Evolutionary conservation across 108 stramenopile species (phyloP).

Genomic region (Aurantiochytrium sp.): DNA sequence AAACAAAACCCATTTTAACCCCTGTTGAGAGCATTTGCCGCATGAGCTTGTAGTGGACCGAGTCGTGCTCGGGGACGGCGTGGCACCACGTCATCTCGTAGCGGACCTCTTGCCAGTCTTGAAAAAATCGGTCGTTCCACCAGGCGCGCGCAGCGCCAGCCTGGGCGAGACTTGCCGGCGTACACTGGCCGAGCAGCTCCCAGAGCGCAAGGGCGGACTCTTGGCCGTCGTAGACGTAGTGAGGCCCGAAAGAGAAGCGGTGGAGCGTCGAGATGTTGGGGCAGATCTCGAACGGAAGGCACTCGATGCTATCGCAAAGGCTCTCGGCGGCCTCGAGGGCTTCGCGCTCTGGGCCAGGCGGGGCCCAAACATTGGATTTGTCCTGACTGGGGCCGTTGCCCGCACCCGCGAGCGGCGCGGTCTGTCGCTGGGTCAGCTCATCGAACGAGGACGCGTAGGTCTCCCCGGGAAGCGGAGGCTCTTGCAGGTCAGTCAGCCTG

Average conservation of each 20-base stretch:
- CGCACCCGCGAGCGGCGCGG: neutral
- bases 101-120: neutral
- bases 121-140: neutral
- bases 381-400: neutral
- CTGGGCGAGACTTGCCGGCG: neutral
- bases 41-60: neutral
- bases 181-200: neutral
- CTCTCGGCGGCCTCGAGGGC: neutral
- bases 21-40: neutral
- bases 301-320: neutral
- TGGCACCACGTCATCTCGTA: neutral
- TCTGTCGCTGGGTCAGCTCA: neutral
- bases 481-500: neutral
- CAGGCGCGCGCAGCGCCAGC: neutral
- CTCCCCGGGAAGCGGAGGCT: neutral
- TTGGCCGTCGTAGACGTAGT: neutral
- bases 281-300: neutral
- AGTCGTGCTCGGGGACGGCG: neutral
- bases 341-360: neutral
- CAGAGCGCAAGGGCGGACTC: neutral
- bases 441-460: neutral
- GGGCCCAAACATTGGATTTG: no score
- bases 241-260: neutral
- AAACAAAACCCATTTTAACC: neutral
- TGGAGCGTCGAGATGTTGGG: neutral